Evolutionary conservation across 2,329 filamentous ascomycete genomes (phyloP), one percentile per base, ranked within the genome.

Genomic region (Aspergillus arachidicola): DNA sequence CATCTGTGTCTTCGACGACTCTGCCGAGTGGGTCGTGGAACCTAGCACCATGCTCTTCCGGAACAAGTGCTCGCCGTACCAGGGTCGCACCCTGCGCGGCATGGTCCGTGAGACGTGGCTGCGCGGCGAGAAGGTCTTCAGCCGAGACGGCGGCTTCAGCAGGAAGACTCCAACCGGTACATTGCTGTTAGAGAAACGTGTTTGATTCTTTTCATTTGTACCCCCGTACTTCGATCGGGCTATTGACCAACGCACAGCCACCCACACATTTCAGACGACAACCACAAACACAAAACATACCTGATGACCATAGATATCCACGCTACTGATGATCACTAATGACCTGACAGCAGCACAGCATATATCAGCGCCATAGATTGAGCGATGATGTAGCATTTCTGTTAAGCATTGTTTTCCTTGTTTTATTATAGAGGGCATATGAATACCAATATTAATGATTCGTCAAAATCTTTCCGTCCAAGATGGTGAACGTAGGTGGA

Each of bases 61-160:
- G 78, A 97, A 97, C 79, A 92, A 93, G 73, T 94, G 93, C 82
- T 93, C 90, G 61, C 93, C 94, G 0, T 97, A 96, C 84, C 91
- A 97, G 76, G 92, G 92, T 23, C 91, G 90, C 77, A 84, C 82
- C 36, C 89, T 97, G 71, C 86, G 84, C 54, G 94, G 94, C 1
- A 86, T 93, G 63, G 93, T 97, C 12, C 83, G 81, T 63, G 92
- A 96, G 84, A 97, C 94, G 9, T 97, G 92, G 91, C 74, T 97
- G 65, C 84, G 93, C 7, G 94, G 94, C 0, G 82, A 81, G 67
- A 89, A 86, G 75, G 85, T 97, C n/a, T 96, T 91, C 76, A 85
- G 86, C 66, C 82, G 91, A 36, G 88, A 86, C n/a, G 70, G 73
- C n/a, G 78, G 79, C 23, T 82, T 82, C 62, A 72, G 72, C 23